Conservation (phyloP, 441 rosid species). For the Erodium moschatum region DNA sequence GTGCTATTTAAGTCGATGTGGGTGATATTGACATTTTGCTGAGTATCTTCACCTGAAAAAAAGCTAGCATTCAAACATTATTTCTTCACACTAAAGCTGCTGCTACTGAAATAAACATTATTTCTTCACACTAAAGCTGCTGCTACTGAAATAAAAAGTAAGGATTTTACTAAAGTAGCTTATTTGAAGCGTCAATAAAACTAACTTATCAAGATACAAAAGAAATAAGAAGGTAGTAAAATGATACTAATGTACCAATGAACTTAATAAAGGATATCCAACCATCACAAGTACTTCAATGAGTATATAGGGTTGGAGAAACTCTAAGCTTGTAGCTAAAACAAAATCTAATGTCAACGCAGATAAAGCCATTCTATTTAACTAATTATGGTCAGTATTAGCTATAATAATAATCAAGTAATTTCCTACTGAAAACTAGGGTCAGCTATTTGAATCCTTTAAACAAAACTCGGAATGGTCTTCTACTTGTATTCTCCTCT, state of each 20-base stretch:
- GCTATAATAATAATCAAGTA: neutral
- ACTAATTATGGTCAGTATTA: neutral
- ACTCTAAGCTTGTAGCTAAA: neutral
- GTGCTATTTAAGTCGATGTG: conserved; percentile 33
- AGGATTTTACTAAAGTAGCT: no score
- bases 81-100: neutral
- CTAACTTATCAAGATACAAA: neutral
- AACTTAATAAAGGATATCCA: conserved; percentile 4
- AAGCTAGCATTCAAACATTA: conserved; percentile 15
- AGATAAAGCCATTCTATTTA: neutral
- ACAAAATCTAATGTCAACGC: no score
- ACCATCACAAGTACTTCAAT: neutral
- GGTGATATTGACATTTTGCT: conserved; percentile 35
- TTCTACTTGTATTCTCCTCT: no score
- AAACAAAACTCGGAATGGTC: neutral
- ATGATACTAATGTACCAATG: neutral
- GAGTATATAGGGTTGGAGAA: neutral
- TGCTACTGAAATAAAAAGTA: no score
- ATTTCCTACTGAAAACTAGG: neutral
- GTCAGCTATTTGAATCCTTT: neutral
- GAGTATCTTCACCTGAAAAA: conserved; percentile 62
- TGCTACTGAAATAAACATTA: conserved; percentile 1
- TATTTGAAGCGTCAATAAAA: no score
- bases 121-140: neutral
- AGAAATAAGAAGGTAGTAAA: neutral